phyloP scores from a whole-genome alignment of 2,329 filamentous ascomycete genomes.

The Chaetothyriales sp. region DNA sequence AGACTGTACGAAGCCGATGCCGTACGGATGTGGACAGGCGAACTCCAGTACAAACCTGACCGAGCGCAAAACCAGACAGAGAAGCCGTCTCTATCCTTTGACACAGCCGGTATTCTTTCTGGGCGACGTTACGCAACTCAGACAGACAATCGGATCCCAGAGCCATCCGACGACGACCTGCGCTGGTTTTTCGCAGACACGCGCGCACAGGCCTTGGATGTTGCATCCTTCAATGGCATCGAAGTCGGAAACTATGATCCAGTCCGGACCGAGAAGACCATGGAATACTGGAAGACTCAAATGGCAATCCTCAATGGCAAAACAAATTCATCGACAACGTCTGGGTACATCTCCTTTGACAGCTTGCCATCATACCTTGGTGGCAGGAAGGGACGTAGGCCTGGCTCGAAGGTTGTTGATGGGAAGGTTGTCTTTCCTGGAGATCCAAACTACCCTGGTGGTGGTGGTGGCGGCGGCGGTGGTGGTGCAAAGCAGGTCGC shows the following conservation, averaged over 20 bases:
- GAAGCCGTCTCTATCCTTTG: conserved; percentile 25
- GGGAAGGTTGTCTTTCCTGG: conserved; percentile 13
- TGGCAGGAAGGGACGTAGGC: conserved; percentile 8
- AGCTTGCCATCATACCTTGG: background rate
- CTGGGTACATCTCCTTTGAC: conserved; percentile 2
- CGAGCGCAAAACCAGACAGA: background rate
- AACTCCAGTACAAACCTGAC: conserved; percentile 16
- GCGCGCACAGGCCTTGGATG: conserved; percentile 39
- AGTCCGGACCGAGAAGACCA: conserved; percentile 28
- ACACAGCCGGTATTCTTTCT: conserved; percentile 32
- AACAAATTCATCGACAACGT: conserved; percentile 2
- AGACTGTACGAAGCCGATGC: conserved; percentile 39
- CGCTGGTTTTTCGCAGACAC: conserved; percentile 44
- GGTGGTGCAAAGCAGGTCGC: background rate
- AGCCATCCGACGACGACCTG: conserved; percentile 16
- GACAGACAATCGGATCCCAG: conserved; percentile 35
- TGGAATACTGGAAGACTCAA: conserved; percentile 27
- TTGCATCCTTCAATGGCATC: conserved; percentile 39
- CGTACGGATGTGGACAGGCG: conserved; percentile 21
- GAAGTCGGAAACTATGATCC: conserved; percentile 35
- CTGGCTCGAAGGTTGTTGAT: conserved; percentile 14
- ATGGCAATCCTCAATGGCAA: conserved; percentile 30
- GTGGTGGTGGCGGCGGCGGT: no score
- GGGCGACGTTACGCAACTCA: conserved; percentile 33
- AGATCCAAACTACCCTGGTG: conserved; percentile 7